A percentile compares a stretch with the other conserved stretches of the same genome.
Conservation (phyloP, 352 stramenopile genomes). For the Globisporangium lucens region DNA sequence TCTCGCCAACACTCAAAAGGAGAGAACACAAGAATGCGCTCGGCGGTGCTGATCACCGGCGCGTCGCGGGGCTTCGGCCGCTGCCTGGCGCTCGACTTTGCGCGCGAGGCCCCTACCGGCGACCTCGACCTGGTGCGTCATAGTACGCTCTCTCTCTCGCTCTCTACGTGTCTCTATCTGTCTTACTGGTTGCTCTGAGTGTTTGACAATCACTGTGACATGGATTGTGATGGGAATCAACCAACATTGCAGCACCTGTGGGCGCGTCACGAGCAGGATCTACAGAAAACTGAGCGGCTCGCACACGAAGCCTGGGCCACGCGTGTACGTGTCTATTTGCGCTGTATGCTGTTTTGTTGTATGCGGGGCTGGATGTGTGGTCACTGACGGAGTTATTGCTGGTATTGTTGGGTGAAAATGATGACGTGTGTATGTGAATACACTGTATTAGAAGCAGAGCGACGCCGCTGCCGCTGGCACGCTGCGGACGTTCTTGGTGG, state of each 20-base stretch:
- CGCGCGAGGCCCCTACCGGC: constrained; percentile 25
- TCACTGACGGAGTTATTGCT: neutral
- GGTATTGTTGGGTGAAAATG: neutral
- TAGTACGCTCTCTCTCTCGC: neutral
- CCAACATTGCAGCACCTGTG: constrained; percentile 45
- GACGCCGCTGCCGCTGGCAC: constrained; percentile 4
- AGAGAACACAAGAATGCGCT: constrained; percentile 1
- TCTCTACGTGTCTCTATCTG: neutral
- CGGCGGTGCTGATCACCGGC: constrained; percentile 71
- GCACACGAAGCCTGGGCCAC: constrained; percentile 30
- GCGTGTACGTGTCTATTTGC: constrained; percentile 5
- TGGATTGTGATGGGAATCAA: neutral
- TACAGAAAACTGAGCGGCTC: constrained; percentile 54
- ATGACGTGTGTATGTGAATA: neutral
- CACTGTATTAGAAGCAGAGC: constrained; percentile 4
- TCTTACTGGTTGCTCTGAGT: neutral
- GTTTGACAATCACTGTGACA: neutral
- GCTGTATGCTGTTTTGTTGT: neutral
- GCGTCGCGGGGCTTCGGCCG: constrained; percentile 84
- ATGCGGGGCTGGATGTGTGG: neutral
- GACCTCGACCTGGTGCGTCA: constrained; percentile 50
- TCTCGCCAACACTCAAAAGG: neutral
- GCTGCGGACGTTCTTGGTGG: constrained; percentile 33
- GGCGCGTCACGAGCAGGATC: constrained; percentile 44
- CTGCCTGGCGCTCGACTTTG: constrained; percentile 69